Conservation (phyloP, 306 rosid genomes). For the Begonia fuchsioides region DNA sequence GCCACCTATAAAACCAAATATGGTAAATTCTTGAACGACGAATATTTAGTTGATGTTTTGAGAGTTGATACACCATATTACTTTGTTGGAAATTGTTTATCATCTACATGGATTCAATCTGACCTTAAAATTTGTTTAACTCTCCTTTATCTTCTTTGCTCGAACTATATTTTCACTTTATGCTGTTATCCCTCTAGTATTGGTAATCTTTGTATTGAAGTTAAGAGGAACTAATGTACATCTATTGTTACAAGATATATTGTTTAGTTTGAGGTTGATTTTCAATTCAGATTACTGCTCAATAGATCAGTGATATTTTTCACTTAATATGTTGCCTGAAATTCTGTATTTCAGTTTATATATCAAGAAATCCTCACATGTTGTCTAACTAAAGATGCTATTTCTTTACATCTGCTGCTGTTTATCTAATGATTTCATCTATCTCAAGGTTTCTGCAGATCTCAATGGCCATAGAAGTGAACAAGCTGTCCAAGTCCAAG, state of each 20-base stretch:
- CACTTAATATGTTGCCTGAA: neutral
- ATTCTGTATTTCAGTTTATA: neutral
- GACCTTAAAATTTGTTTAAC: no score
- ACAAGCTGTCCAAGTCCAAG: constrained; percentile 40
- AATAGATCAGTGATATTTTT: neutral
- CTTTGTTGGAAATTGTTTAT: no score
- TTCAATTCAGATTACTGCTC: neutral
- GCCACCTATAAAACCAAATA: constrained; percentile 37
- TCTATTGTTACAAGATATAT: no score
- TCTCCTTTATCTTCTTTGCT: no score
- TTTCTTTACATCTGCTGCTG: constrained; percentile 7
- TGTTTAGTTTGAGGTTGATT: neutral
- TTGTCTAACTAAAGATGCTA: neutral
- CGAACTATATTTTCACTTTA: no score
- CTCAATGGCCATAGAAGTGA: constrained; percentile 32
- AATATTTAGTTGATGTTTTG: constrained; percentile 11
- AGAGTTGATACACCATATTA: no score
- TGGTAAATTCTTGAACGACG: constrained; percentile 35
- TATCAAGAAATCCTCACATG: neutral
- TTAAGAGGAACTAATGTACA: no score
- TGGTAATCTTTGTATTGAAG: no score
- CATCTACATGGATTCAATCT: no score
- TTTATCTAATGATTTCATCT: constrained; percentile 30
- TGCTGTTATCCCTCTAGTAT: no score
- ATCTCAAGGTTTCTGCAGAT: constrained; percentile 67